Evolutionary conservation across 1,284 basidiomycete genomes (phyloP).

Genomic region (Irpex lacteus): DNA sequence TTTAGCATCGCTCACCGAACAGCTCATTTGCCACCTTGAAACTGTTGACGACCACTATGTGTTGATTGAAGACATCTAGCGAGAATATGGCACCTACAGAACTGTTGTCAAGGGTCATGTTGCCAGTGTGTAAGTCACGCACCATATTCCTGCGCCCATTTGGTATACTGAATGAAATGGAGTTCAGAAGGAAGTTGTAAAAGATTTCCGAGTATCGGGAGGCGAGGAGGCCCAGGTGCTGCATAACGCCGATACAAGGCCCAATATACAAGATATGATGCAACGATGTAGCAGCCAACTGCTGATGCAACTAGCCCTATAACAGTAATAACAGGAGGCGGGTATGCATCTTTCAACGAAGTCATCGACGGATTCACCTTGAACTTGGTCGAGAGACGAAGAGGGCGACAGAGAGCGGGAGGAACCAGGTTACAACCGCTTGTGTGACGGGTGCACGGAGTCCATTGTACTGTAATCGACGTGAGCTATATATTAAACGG

Average conservation of each 20-base stretch:
- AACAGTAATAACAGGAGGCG: neutral
- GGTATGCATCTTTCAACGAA: too few species aligned
- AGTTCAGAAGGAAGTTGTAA: neutral
- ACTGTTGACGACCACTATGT: neutral
- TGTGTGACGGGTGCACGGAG: too few species aligned
- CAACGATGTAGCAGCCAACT: neutral
- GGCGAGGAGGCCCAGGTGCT: neutral
- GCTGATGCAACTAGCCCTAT: neutral
- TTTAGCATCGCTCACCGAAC: neutral
- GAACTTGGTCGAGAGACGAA: too few species aligned
- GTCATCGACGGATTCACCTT: too few species aligned
- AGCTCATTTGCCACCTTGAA: neutral
- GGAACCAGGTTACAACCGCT: too few species aligned
- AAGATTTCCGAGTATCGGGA: neutral
- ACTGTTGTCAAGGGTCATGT: neutral
- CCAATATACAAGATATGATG: neutral
- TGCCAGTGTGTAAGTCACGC: conserved; percentile 16
- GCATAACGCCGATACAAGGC: neutral
- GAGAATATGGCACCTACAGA: neutral
- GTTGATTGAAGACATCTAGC: neutral
- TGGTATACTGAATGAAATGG: neutral
- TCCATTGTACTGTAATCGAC: too few species aligned
- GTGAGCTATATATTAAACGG: too few species aligned
- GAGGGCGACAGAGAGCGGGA: too few species aligned
- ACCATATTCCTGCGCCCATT: conserved; percentile 8